Evolutionary conservation across 768 basidiomycete genomes (phyloP), one percentile per base, ranked within the genome.

Genomic region (Cystofilobasidium macerans): DNA sequence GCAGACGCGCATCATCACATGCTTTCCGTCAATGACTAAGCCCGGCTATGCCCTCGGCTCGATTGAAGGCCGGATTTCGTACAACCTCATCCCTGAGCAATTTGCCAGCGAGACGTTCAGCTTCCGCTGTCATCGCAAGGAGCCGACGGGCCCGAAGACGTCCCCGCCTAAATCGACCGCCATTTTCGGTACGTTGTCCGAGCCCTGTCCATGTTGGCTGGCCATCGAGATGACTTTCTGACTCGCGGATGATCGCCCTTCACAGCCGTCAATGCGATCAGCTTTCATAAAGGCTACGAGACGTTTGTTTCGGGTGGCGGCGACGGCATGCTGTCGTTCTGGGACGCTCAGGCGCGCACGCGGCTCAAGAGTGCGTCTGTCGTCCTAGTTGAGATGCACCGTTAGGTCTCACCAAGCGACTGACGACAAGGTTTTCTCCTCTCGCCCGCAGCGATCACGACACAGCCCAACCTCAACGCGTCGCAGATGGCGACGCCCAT

Each of bases 301-400:
- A 91, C 89, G 2, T 91, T 90, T 74, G 86, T 85, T 33, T 91
- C 88, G 26, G 86, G 83, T 65, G 88, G 87, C 78, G 71, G 59
- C 75, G 73, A 73, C 69, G 70, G 61, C 86, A 13, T 81, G 86
- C 85, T 92, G 74, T 87, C 89, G 80, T 89, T 87, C 76, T 94
- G 91, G 91, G 91, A 95, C 77, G 92, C 91, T 77, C 87, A 93
- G 71, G 85, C 87, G 11, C 86, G 91, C 65, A 90, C 87, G 9
- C 85, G 93, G 45, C 82, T 97, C 78, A 95, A 93, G 79, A 85
- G 90, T 92, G 70, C 57, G 81, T 76, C 47, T 35, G 16, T 0
- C 3, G 28, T 18, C 56, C 38, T n/a, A n/a, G n/a, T n/a, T n/a
- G n/a, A n/a, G n/a, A n/a, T n/a, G n/a, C n/a, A n/a, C n/a, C n/a